Percentiles rank a stretch among this genome's conserved stretches.
These are phyloP conservation scores for Phytopythium chamaehyphon DNA, from an alignment of 352 stramenopile genomes.

Conservation along the genomic window DNA sequence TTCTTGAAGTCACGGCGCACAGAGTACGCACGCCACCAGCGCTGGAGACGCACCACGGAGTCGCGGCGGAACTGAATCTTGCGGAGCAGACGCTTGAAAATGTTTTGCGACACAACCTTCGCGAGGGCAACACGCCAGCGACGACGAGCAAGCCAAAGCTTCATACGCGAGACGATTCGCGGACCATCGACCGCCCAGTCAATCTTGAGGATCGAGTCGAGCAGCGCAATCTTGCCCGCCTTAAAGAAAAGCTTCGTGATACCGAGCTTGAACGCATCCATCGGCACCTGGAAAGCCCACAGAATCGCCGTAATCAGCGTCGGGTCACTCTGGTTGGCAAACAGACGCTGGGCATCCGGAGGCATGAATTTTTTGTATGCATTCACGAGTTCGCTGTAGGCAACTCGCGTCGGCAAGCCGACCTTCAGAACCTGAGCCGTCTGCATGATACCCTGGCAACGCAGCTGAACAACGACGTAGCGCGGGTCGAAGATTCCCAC, in stretches of 20 bases:
- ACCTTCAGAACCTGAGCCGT: slow-evolving; percentile 88
- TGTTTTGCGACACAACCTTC: slow-evolving; percentile 64
- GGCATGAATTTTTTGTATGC: slow-evolving; percentile 73
- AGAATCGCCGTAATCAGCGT: slow-evolving; percentile 78
- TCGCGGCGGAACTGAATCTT: slow-evolving; percentile 66
- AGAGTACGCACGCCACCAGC: slow-evolving; percentile 77
- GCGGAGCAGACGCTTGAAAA: slow-evolving; percentile 38
- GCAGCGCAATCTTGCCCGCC: slow-evolving; percentile 67
- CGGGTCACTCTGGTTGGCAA: slow-evolving; percentile 65
- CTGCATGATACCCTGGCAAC: slow-evolving; percentile 84
- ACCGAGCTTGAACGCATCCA: slow-evolving; percentile 79
- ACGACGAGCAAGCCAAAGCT: slow-evolving; percentile 64
- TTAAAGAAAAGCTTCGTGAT: slow-evolving; percentile 75
- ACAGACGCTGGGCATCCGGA: slow-evolving; percentile 62
- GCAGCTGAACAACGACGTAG: slow-evolving; percentile 82
- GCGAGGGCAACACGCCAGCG: slow-evolving; percentile 65
- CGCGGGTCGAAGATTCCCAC: slow-evolving; percentile 64
- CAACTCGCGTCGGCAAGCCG: slow-evolving; percentile 74
- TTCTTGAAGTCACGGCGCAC: slow-evolving; percentile 82
- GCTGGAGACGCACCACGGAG: slow-evolving; percentile 67
- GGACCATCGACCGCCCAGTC: slow-evolving; percentile 58
- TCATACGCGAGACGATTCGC: slow-evolving; percentile 59
- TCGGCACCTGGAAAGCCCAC: slow-evolving; percentile 79
- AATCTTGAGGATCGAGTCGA: slow-evolving; percentile 77
- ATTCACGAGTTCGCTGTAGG: slow-evolving; percentile 63